These are phyloP conservation scores for Leccinum aurantiacum DNA, from an alignment of 768 basidiomycete species.

Conservation along the genomic window DNA sequence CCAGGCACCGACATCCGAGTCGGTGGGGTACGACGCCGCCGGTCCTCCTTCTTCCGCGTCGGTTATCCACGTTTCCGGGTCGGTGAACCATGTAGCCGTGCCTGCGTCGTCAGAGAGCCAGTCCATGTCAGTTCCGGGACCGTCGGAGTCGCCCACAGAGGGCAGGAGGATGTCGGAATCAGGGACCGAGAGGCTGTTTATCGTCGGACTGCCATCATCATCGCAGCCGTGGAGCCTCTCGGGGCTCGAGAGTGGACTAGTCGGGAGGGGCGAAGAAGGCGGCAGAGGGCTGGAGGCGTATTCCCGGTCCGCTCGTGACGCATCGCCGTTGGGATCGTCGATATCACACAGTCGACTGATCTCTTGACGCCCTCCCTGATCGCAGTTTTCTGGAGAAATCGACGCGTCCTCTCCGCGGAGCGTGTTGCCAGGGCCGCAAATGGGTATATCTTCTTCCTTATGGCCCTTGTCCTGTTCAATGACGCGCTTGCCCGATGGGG, in stretches of 20 bases:
- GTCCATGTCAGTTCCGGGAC: not conserved
- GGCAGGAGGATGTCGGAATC: constrained; percentile 18
- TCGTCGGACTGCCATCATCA: constrained; percentile 21
- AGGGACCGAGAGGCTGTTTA: constrained; percentile 6
- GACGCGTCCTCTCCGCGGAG: constrained; percentile 47
- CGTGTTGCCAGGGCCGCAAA: constrained; percentile 39
- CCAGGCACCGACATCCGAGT: constrained; percentile 35
- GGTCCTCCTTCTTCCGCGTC: constrained; percentile 44
- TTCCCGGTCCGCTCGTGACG: constrained; percentile 26
- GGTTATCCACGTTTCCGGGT: constrained; percentile 31
- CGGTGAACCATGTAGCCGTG: constrained; percentile 24
- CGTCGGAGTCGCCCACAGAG: constrained; percentile 8
- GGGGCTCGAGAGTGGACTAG: constrained; percentile 45
- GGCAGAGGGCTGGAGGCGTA: constrained; percentile 50
- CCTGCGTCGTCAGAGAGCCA: constrained; percentile 19
- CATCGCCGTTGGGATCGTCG: constrained; percentile 10
- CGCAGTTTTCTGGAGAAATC: constrained; percentile 24
- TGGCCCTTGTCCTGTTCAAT: constrained; percentile 24
- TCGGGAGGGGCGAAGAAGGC: constrained; percentile 61
- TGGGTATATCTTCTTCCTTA: constrained; percentile 27
- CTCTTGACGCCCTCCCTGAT: not conserved
- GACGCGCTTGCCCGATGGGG: not conserved
- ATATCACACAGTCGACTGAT: constrained; percentile 20
- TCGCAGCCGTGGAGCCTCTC: not conserved
- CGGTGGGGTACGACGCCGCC: constrained; percentile 34